Evolutionary conservation across 805 yeast species (phyloP), one percentile per base, ranked within the genome.

Genomic region (Kluyveromyces siamensis): DNA sequence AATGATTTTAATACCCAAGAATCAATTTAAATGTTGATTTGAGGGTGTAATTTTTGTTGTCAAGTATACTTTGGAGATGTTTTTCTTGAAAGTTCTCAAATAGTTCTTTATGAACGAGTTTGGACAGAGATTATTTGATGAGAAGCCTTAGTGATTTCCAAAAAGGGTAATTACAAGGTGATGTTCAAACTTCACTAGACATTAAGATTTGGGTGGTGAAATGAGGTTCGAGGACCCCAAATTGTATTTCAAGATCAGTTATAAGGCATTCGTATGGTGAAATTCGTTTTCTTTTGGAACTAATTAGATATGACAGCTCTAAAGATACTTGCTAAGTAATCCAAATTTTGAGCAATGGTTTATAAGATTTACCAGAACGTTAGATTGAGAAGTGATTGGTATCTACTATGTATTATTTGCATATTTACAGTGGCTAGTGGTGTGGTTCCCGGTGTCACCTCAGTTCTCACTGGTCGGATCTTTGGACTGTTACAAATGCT

Each of bases 381-480:
- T 9, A 16, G 27, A 10, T 27, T 51, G 1, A 38, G 49, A 10
- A 53, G 54, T 13, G 73, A 71, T 49, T 45, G 50, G 5, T 39
- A 51, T 2, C 25, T 67, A 1, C 33, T 69, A 8, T 1, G 49
- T 2, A n/a, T 66, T 8, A 74, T 72, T 1, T 18, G 59, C 0
- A 2, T 70, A 0, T 54, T 74, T n/a, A 75, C 84, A 16, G 53
- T 71, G 9, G 53, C 74, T 1, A 70, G 80, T n/a, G 79, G 89
- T 0, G 59, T 77, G 2, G 76, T 77, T 0, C 78, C 87, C 0
- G 81, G 87, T 0, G 71, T 76, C 2, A 74, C 79, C 17, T 76
- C 95, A 0, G 71, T 86, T 2, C 56, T 89, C 13, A 76, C 83
- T 51, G 93, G 95, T 2, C 66, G 75, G 48, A 72, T 84, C 0